phyloP scores from a whole-genome alignment of 1,284 basidiomycete genomes.

The Leccinum subatratum region DNA sequence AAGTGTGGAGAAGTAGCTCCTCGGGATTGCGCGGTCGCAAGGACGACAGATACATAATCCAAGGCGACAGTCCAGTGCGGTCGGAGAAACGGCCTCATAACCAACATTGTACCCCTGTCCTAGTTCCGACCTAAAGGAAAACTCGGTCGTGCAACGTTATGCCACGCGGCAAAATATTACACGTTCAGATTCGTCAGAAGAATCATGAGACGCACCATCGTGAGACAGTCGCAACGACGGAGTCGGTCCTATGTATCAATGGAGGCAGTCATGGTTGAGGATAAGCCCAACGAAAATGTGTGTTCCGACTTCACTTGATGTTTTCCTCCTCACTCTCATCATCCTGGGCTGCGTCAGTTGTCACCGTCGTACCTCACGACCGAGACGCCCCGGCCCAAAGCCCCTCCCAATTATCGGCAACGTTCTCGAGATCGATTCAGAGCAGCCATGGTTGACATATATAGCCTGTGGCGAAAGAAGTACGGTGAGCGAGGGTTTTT shows the following conservation, averaged over 20 bases:
- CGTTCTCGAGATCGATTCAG: slow-evolving; percentile 41
- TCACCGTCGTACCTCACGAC: slow-evolving; percentile 9
- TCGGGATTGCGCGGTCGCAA: slow-evolving; percentile 51
- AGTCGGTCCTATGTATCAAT: slow-evolving; percentile 27
- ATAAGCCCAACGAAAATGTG: slow-evolving; percentile 16
- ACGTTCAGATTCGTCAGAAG: too few relatives aligned
- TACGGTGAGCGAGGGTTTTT: slow-evolving; percentile 23
- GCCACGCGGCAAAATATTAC: too few relatives aligned
- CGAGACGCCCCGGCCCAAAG: slow-evolving; percentile 29
- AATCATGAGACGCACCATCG: too few relatives aligned
- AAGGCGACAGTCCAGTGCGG: too few relatives aligned
- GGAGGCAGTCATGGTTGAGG: not conserved
- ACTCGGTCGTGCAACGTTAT: too few relatives aligned
- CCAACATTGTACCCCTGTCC: too few relatives aligned
- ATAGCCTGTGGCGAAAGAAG: slow-evolving; percentile 27
- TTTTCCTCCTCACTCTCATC: slow-evolving; percentile 14
- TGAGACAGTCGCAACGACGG: too few relatives aligned
- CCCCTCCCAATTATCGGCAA: slow-evolving; percentile 38
- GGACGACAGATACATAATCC: slow-evolving; percentile 25
- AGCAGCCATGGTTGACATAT: slow-evolving; percentile 40
- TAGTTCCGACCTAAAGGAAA: too few relatives aligned
- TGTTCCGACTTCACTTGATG: slow-evolving; percentile 4
- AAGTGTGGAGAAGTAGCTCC: slow-evolving; percentile 81
- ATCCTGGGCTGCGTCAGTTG: slow-evolving; percentile 17
- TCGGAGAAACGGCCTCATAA: too few relatives aligned